These are phyloP conservation scores for Apiospora arundinis DNA, from an alignment of 2,329 filamentous ascomycete genomes.

Conservation along the genomic window DNA sequence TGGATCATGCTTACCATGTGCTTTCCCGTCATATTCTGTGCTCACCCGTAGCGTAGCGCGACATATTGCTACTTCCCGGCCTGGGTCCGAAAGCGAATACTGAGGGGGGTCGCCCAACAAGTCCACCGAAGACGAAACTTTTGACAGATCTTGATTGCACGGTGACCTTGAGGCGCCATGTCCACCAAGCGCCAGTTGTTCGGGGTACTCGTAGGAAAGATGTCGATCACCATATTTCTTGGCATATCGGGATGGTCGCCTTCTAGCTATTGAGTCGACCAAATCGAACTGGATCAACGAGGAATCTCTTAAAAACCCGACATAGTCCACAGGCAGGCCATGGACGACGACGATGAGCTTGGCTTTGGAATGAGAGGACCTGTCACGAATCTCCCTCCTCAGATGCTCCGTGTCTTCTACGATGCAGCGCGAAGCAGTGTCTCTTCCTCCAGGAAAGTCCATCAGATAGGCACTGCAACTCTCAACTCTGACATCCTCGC, in stretches of 20 bases:
- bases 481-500: neutral
- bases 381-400: neutral
- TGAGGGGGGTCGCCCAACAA: neutral
- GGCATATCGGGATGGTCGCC: constrained; percentile 35
- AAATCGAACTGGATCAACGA: constrained; percentile 39
- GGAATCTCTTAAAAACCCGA: constrained; percentile 32
- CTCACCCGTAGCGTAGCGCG: neutral
- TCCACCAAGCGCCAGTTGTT: neutral
- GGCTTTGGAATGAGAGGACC: neutral
- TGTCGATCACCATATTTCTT: constrained; percentile 23
- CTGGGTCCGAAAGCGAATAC: neutral
- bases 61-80: neutral
- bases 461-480: neutral
- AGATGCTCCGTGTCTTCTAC: neutral
- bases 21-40: neutral
- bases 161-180: neutral
- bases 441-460: neutral
- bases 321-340: constrained; percentile 32
- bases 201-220: constrained; percentile 40
- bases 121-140: neutral
- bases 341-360: constrained; percentile 33
- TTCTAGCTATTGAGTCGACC: constrained; percentile 38
- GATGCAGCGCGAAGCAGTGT: neutral
- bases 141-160: neutral
- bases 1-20: neutral